Percentiles rank a stretch among this genome's conserved stretches.
These are phyloP conservation scores for Ogataea allantospora DNA, from an alignment of 805 yeast species.

Conservation along the genomic window DNA sequence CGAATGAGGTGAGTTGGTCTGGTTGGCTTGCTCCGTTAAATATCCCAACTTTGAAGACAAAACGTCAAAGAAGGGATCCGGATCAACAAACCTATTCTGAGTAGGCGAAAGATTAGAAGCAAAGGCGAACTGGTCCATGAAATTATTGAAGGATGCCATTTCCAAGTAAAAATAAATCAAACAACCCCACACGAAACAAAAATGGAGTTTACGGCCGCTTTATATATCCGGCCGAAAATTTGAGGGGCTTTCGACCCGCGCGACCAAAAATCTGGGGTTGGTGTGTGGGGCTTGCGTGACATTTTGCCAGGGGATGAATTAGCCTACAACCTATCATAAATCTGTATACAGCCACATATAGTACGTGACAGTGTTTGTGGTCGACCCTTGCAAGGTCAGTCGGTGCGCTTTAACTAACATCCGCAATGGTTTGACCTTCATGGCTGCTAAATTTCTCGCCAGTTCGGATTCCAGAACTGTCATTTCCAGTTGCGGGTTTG, in stretches of 20 bases:
- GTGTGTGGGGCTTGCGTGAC: constrained; percentile 8
- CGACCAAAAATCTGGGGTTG: constrained; percentile 10
- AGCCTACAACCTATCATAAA: constrained; percentile 2
- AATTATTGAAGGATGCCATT: constrained; percentile 19
- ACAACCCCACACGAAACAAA: constrained; percentile 9
- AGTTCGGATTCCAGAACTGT: constrained; percentile 7
- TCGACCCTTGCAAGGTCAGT: constrained; percentile 1
- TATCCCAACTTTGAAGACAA: constrained; percentile 18
- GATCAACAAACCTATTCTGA: constrained; percentile 5
- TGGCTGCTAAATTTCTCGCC: constrained; percentile 7
- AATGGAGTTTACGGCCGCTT: constrained; percentile 13
- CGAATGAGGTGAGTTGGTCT: constrained; percentile 29
- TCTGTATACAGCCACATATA: constrained; percentile 6
- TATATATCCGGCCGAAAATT: constrained; percentile 8
- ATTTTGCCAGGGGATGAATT: background rate
- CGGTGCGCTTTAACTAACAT: constrained; percentile 4
- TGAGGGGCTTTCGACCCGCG: constrained; percentile 10
- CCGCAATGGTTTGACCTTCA: constrained; percentile 4
- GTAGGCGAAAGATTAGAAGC: constrained; percentile 2
- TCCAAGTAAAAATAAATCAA: constrained; percentile 1
- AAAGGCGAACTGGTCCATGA: constrained; percentile 8
- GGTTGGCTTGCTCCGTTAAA: constrained; percentile 18
- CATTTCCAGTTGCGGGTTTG: constrained; percentile 4
- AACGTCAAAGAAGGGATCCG: constrained; percentile 22
- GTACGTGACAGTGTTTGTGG: background rate